Conservation (phyloP, 768 basidiomycete species). For the Hydnomerulius pinastri region DNA sequence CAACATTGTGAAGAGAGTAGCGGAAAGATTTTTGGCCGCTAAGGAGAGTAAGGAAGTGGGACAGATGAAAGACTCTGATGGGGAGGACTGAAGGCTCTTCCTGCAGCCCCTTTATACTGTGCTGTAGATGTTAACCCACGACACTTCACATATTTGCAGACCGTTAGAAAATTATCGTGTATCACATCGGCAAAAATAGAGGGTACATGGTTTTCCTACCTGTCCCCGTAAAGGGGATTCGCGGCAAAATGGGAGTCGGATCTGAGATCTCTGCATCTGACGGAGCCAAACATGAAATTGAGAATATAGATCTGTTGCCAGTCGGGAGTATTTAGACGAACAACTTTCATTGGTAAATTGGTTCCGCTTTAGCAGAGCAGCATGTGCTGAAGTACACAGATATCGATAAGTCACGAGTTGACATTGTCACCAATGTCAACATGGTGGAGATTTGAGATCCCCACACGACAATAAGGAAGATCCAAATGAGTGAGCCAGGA, state of each 20-base stretch:
- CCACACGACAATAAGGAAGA: slow-evolving; percentile 20
- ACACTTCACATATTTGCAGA: slow-evolving; percentile 22
- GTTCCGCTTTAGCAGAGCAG: too few relatives aligned
- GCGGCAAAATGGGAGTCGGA: slow-evolving; percentile 31
- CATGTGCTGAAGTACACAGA: too few relatives aligned
- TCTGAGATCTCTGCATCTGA: slow-evolving; percentile 34
- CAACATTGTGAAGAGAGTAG: slow-evolving; percentile 22
- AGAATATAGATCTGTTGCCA: slow-evolving; percentile 35
- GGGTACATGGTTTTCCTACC: slow-evolving; percentile 33
- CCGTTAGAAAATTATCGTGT: slow-evolving; percentile 29
- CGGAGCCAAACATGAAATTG: slow-evolving; percentile 27
- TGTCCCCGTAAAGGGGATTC: slow-evolving; percentile 33
- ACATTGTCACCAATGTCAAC: slow-evolving; percentile 8
- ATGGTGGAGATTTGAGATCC: slow-evolving; percentile 7
- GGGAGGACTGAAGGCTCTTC: slow-evolving; percentile 6
- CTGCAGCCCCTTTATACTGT: slow-evolving; percentile 34
- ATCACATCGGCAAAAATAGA: slow-evolving; percentile 34
- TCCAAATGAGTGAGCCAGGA: not conserved
- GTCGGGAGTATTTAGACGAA: slow-evolving; percentile 13
- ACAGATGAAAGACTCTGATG: slow-evolving; percentile 13
- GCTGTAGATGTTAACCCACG: slow-evolving; percentile 24
- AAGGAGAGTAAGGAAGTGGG: slow-evolving; percentile 3
- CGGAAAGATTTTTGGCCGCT: not conserved
- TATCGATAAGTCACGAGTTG: too few relatives aligned
- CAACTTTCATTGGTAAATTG: slow-evolving; percentile 1